phyloP scores from a whole-genome alignment of 208 protist species.

The Naegleria fowleri region DNA sequence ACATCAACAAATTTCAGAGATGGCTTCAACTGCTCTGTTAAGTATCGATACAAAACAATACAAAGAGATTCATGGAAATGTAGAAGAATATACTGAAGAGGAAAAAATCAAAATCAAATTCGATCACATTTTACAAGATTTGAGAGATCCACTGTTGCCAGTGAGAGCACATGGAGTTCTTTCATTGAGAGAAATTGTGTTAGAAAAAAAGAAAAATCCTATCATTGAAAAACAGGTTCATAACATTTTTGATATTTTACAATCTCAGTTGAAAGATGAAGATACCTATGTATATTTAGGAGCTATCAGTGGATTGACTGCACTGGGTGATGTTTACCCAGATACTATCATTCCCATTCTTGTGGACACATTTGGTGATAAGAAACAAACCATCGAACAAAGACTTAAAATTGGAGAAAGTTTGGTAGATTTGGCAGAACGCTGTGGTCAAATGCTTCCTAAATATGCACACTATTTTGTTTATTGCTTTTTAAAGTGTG shows the following conservation, averaged over 20 bases:
- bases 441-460: neutral
- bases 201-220: neutral
- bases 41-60: slow-evolving; percentile 8
- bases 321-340: slow-evolving; percentile 16
- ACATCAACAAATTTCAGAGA: slow-evolving; percentile 15
- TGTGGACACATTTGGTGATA: neutral
- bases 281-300: slow-evolving; percentile 18
- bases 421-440: neutral
- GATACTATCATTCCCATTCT: slow-evolving; percentile 14
- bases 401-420: neutral
- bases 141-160: slow-evolving; percentile 18
- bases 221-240: neutral
- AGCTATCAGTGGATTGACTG: neutral
- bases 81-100: neutral
- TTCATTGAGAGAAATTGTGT: neutral
- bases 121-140: neutral
- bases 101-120: neutral
- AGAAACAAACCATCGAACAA: neutral
- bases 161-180: slow-evolving; percentile 18
- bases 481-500: neutral
- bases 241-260: slow-evolving; percentile 5
- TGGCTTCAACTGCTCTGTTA: neutral
- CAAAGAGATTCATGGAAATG: neutral
- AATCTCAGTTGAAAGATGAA: slow-evolving; percentile 10
- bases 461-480: slow-evolving; percentile 24